A percentile compares a stretch with the other conserved stretches of the same genome.
Evolutionary conservation across 2,329 filamentous ascomycete species (phyloP).

Genomic region (Dactylellina drechsleri): DNA sequence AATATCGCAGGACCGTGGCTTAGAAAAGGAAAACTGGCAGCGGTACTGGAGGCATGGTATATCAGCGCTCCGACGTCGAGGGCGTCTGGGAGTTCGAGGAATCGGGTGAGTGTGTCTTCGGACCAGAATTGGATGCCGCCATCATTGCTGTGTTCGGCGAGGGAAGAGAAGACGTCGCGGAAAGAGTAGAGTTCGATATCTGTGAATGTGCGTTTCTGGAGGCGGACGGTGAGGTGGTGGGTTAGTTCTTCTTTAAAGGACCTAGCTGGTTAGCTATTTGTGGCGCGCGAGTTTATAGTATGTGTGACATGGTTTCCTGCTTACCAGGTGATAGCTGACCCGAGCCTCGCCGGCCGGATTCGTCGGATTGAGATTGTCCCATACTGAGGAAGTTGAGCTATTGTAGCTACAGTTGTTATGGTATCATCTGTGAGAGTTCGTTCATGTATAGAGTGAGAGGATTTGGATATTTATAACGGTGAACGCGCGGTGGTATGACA

Average conservation of each 20-base stretch:
- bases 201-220: slow-evolving; percentile 76
- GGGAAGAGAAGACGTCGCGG: slow-evolving; percentile 76
- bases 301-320: neutral
- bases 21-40: slow-evolving; percentile 78
- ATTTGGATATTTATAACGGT: neutral
- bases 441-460: neutral
- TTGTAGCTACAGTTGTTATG: neutral
- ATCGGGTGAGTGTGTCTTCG: slow-evolving; percentile 75
- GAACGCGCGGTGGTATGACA: slow-evolving; percentile 2
- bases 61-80: slow-evolving; percentile 74
- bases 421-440: neutral
- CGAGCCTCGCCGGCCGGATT: slow-evolving; percentile 22
- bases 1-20: slow-evolving; percentile 74
- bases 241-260: slow-evolving; percentile 56
- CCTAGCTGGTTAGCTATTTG: neutral
- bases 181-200: slow-evolving; percentile 78
- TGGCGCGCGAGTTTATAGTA: neutral
- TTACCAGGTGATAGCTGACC: slow-evolving; percentile 41
- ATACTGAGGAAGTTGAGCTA: neutral
- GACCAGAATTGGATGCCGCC: slow-evolving; percentile 73
- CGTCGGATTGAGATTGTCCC: slow-evolving; percentile 50
- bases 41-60: slow-evolving; percentile 76
- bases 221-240: slow-evolving; percentile 61
- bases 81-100: slow-evolving; percentile 77
- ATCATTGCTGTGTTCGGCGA: slow-evolving; percentile 72